Base-by-base conservation (phyloP, 2,329 filamentous ascomycete genomes). In the Stromatinia cepivora region DNA sequence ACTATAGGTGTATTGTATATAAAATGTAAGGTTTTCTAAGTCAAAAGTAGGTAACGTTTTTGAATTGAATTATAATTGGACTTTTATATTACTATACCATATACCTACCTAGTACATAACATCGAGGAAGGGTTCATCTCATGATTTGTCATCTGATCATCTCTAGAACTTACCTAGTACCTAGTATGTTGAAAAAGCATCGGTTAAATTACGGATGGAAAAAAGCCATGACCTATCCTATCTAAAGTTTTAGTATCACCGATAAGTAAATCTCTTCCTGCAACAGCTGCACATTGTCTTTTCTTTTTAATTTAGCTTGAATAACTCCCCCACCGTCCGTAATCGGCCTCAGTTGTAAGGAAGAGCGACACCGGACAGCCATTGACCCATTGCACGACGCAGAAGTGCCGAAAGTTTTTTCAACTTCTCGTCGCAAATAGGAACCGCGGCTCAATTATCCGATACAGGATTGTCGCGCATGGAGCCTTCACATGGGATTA, bases 341-440 rank as follows among this genome's bases (percentile, higher is more conserved):
- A 67, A 71, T 72, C 72, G 73, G 73, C 65, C 69, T 70, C 56
- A 69, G 58, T 66, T 52, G 54, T 61, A 57, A 34, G 61, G 28
- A 67, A 50, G 71, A 74, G 74, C 74, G 73, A 75, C 66, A 75
- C 73, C 74, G 75, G 74, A 75, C 72, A 67, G 42, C 45, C 66
- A 54, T 52, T 54, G 72, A 63, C 71, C 62, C 63, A 66, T 61
- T 72, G 71, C 68, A 69, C 71, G 73, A 67, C 71, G 66, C 66
- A 72, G 66, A 63, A 42, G 68, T 66, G 70, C 71, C 70, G 56
- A 70, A 22, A 71, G 65, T 54, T 25, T 53, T 69, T 70, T 28
- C 39, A 56, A 69, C 66, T 63, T 50, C n/a, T 39, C 58, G 46
- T 48, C 39, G 46, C 25, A 56, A 45, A 53, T 31, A 73, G 62